A percentile compares a stretch with the other conserved stretches of the same genome.
Conservation (phyloP, 805 yeast species). For the Wilhelminamyces savonicus region DNA sequence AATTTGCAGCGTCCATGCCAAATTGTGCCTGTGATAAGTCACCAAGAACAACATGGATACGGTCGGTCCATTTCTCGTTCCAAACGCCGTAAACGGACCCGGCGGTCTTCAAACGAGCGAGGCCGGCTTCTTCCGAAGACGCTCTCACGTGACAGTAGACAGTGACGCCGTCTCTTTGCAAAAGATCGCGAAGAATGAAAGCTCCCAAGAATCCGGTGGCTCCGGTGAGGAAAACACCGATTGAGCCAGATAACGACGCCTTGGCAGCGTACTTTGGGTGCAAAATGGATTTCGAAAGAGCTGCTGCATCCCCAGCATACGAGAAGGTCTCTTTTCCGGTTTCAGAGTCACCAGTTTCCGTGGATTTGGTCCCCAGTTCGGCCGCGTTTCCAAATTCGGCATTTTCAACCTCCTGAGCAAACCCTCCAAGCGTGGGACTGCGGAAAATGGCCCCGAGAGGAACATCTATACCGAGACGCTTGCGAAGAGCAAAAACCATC, state of each 20-base stretch:
- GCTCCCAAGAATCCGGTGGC: slow-evolving; percentile 96
- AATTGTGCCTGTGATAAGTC: slow-evolving; percentile 69
- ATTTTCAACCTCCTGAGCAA: slow-evolving; percentile 67
- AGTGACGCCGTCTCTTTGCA: slow-evolving; percentile 46
- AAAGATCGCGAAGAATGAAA: slow-evolving; percentile 71
- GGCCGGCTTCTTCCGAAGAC: slow-evolving; percentile 54
- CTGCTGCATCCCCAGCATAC: slow-evolving; percentile 72
- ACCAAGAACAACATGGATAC: slow-evolving; percentile 73
- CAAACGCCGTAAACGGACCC: slow-evolving; percentile 81
- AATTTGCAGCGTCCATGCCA: slow-evolving; percentile 54
- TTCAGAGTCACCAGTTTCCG: too few species aligned
- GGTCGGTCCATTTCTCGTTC: slow-evolving; percentile 52
- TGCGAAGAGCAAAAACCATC: slow-evolving; percentile 90
- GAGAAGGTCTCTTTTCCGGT: slow-evolving; percentile 14
- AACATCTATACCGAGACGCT: slow-evolving; percentile 67
- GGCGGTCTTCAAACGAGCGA: slow-evolving; percentile 68
- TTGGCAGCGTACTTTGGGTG: slow-evolving; percentile 41
- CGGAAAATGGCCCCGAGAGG: slow-evolving; percentile 90
- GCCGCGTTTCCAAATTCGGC: slow-evolving; percentile 23
- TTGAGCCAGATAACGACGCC: slow-evolving; percentile 22
- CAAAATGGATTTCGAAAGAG: slow-evolving; percentile 36
- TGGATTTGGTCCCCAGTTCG: too few species aligned
- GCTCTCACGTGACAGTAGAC: slow-evolving; percentile 93
- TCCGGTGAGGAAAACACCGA: slow-evolving; percentile 85
- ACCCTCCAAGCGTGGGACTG: slow-evolving; percentile 75